Conservation (phyloP, 225 moss, liverwort and hornwort genomes). For the Polytrichum formosum region DNA sequence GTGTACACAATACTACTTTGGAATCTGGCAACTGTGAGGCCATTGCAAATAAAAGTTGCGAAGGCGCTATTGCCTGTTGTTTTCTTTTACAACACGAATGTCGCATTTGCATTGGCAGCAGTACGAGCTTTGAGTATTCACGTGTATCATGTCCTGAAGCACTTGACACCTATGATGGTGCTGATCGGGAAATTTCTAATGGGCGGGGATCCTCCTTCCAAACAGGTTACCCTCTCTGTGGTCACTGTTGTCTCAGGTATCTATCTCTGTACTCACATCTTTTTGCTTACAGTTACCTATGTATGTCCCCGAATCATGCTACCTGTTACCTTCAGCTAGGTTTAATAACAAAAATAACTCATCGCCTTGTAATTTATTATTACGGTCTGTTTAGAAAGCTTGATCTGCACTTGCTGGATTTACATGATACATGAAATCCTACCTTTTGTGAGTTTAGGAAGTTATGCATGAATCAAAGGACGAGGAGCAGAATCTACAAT, state of each 20-base stretch:
- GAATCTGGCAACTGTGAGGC: constrained; percentile 21
- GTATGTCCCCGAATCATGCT: not conserved
- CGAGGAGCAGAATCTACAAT: not conserved
- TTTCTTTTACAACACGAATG: constrained; percentile 38
- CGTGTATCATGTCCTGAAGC: constrained; percentile 40
- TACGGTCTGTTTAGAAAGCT: too few species aligned
- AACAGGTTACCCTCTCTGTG: constrained; percentile 22
- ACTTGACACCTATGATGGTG: constrained; percentile 37
- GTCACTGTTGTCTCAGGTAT: constrained; percentile 35
- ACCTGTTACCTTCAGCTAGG: too few species aligned
- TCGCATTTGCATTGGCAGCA: constrained; percentile 35
- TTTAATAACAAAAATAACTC: too few species aligned
- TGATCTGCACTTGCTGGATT: too few species aligned
- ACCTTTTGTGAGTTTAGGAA: too few species aligned
- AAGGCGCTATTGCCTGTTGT: constrained; percentile 25
- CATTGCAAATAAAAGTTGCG: constrained; percentile 21
- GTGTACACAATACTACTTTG: constrained; percentile 17
- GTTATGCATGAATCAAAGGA: not conserved
- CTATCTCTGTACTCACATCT: not conserved
- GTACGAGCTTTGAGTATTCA: constrained; percentile 34
- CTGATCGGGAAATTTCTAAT: constrained; percentile 18
- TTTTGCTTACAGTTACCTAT: not conserved
- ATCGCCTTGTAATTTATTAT: too few species aligned
- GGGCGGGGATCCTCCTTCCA: constrained; percentile 23
- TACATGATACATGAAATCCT: too few species aligned